Conservation (phyloP, 2,329 filamentous ascomycete genomes). For the Trichoderma atroviride region DNA sequence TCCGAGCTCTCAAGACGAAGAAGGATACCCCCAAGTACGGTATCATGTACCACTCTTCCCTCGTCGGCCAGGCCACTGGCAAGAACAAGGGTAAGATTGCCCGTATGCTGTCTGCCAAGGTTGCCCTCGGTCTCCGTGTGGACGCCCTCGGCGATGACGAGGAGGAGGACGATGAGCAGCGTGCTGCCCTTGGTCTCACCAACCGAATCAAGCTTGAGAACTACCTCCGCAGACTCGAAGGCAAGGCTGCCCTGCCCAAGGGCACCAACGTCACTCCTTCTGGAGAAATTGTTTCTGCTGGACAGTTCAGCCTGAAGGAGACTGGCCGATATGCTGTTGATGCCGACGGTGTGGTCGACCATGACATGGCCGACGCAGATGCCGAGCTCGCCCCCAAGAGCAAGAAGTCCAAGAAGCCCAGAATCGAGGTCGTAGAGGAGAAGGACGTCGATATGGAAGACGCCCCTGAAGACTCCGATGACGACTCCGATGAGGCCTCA, state of each 20-base stretch:
- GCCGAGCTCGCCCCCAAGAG: constrained; percentile 33
- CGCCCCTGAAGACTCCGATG: constrained; percentile 39
- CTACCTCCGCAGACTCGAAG: constrained; percentile 77
- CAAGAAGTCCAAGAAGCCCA: constrained; percentile 50
- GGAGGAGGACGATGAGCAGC: constrained; percentile 84
- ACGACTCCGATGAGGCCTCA: constrained; percentile 38
- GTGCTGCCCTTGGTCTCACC: constrained; percentile 75
- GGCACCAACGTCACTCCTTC: constrained; percentile 75
- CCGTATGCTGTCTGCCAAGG: constrained; percentile 91
- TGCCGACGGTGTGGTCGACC: constrained; percentile 78
- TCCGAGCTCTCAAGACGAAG: constrained; percentile 98
- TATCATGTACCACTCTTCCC: constrained; percentile 86
- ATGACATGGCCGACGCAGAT: constrained; percentile 43
- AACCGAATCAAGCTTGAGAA: constrained; percentile 75
- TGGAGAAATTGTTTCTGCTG: constrained; percentile 63
- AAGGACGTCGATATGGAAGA: constrained; percentile 51
- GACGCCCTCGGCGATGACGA: constrained; percentile 71
- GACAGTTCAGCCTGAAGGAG: constrained; percentile 91
- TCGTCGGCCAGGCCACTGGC: constrained; percentile 95
- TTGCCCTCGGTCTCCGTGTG: constrained; percentile 88
- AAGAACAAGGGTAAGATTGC: constrained; percentile 99
- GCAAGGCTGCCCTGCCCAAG: constrained; percentile 81
- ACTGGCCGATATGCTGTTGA: constrained; percentile 92
- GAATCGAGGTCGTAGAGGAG: constrained; percentile 46
- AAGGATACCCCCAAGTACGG: constrained; percentile 99